These are phyloP conservation scores for Cyberlindnera veronae DNA, from an alignment of 805 yeast genomes.

Conservation along the genomic window DNA sequence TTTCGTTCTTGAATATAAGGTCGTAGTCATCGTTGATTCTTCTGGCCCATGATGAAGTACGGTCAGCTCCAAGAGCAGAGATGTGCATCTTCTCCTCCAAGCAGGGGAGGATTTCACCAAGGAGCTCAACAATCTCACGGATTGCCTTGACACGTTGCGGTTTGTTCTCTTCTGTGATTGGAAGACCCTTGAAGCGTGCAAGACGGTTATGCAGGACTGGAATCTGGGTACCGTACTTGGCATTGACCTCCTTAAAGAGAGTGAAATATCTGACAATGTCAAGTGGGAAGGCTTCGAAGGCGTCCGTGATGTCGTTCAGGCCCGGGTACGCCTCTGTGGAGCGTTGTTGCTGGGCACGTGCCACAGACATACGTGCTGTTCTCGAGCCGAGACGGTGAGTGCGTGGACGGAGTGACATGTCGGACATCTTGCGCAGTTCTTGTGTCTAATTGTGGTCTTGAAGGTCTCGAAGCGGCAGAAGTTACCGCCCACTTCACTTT, in stretches of 20 bases:
- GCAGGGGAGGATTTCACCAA: slow-evolving; percentile 80
- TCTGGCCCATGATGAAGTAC: slow-evolving; percentile 60
- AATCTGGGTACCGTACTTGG: slow-evolving; percentile 76
- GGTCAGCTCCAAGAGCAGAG: slow-evolving; percentile 84
- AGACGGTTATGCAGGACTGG: slow-evolving; percentile 63
- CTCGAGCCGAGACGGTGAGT: slow-evolving; percentile 30
- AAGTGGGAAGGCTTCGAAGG: slow-evolving; percentile 82
- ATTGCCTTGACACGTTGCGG: slow-evolving; percentile 26
- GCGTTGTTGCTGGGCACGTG: slow-evolving; percentile 13
- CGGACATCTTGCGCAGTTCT: slow-evolving; percentile 6
- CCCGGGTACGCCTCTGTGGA: slow-evolving; percentile 65
- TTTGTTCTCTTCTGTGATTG: slow-evolving; percentile 14
- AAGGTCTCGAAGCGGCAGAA: no score
- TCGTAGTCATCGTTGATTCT: slow-evolving; percentile 81
- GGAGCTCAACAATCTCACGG: slow-evolving; percentile 37
- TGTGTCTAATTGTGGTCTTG: background rate
- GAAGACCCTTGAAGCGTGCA: slow-evolving; percentile 40
- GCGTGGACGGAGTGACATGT: slow-evolving; percentile 33
- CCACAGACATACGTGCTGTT: slow-evolving; percentile 6
- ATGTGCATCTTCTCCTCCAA: slow-evolving; percentile 97
- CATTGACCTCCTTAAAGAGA: slow-evolving; percentile 86
- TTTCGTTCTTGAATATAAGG: slow-evolving; percentile 68
- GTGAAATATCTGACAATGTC: slow-evolving; percentile 86
- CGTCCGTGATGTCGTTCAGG: slow-evolving; percentile 86
- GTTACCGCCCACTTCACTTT: no score